Evolutionary conservation across 805 yeast genomes (phyloP), one percentile per base, ranked within the genome.

Genomic region (Nakazawaea laoshanensis): DNA sequence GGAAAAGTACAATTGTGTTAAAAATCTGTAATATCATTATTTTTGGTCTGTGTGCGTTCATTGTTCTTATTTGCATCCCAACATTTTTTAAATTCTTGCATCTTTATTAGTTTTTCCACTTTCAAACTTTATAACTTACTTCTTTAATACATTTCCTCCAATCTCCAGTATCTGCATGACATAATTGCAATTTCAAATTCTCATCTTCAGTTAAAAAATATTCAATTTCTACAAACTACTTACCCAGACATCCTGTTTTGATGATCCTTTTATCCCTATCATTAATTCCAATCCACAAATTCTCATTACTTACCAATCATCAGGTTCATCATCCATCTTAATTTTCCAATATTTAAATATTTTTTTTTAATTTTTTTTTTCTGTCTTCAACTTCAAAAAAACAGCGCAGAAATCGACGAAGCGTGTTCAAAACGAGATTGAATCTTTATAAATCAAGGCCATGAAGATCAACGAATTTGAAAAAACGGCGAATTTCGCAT

Each of bases 401-500:
- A 20, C 22, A 8, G 22, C 7, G 7, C 22, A 20, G 7, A 8
- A 10, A 20, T 20, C 22, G 7, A 20, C 10, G 7, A 10, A 10
- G 10, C 22, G 10, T 20, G 10, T 10, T 20, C 22, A 10, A 20
- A 7, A 10, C n/a, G n/a, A n/a, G n/a, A n/a, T n/a, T n/a, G n/a
- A n/a, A n/a, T n/a, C n/a, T n/a, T n/a, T 20, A 20, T 20, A 20
- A 8, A 20, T 20, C 7, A 20, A 11, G 7, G 7, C 7, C 23
- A 20, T 20, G 47, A 86, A 85, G 59, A 67, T 92, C 45, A 74
- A 76, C 55, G 96, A 88, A 57, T 75, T 85, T 49, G 66, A 74
- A 41, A 70, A 86, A 46, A 84, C 96, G 10, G 88, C 96, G 33
- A 78, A 95, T n/a, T 86, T 92, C 61, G 94, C 97, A 27, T 89